Evolutionary conservation across 768 basidiomycete species (phyloP).

Genomic region (Hortiboletus flavorubellus): DNA sequence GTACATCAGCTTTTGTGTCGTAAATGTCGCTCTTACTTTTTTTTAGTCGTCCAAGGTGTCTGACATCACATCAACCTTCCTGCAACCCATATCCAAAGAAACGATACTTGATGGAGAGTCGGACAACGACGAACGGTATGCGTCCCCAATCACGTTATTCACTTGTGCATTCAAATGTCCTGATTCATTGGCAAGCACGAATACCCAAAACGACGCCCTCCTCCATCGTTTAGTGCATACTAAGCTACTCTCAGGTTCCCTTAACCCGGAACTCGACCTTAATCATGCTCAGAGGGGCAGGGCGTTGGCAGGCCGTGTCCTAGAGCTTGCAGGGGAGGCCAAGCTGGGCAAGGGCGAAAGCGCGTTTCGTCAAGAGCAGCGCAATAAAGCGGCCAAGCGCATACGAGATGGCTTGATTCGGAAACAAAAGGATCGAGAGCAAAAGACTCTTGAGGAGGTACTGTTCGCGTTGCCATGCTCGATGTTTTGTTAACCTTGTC

Average conservation of each 20-base stretch:
- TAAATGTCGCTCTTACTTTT: constrained; percentile 1
- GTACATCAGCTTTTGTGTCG: constrained; percentile 34
- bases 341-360: constrained; percentile 77
- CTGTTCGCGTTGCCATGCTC: not conserved
- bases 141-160: not conserved
- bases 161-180: not conserved
- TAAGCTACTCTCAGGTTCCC: constrained; percentile 69
- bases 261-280: constrained; percentile 57
- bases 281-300: constrained; percentile 67
- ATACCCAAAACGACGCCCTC: constrained; percentile 72
- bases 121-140: constrained; percentile 62
- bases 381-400: constrained; percentile 65
- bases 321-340: constrained; percentile 65
- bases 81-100: constrained; percentile 18
- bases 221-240: constrained; percentile 81
- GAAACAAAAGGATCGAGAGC: constrained; percentile 57
- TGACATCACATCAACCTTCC: constrained; percentile 40
- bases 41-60: constrained; percentile 74
- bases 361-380: constrained; percentile 55
- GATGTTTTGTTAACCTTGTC: constrained; percentile 5
- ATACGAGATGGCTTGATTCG: constrained; percentile 66
- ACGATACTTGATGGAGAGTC: constrained; percentile 35
- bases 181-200: constrained; percentile 46
- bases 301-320: constrained; percentile 71
- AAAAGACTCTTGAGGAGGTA: constrained; percentile 67